Evolutionary conservation across 164 flowering plant genomes (phyloP), one percentile per base, ranked within the genome.

Genomic region (Vitis amurensis): DNA sequence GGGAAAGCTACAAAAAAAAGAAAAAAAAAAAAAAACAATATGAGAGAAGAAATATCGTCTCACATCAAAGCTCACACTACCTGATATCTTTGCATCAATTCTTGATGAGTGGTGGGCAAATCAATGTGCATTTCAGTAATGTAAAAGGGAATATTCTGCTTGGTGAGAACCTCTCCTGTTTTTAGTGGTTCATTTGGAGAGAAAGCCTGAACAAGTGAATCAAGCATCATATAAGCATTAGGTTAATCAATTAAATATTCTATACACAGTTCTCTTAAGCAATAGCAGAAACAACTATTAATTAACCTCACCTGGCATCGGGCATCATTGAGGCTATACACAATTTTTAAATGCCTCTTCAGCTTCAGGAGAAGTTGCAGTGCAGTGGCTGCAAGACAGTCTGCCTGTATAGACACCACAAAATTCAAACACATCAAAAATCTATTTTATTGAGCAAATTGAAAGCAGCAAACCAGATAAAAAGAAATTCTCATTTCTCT

Each of bases 321-420:
- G 2, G 86, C 85, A 84, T 95, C 97, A 85, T 88, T 82, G 64
- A 95, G 76, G 77, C 82, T 77, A 71, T 88, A 91, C 58, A 89
- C 80, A 75, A 90, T 85, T 72, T 95, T 95, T 19, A 95, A 79
- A 80, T 95, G 89, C 78, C 98, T 84, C 85, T 95, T 95, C 23
- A 95, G 83, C 81, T 81, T 93, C 74, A 95, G 59, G 62, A 95
- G 92, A 71, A 95, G 92, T 74, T 89, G 98, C 82, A 95, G 64
- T 53, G 98, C 95, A 50, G 79, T 82, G 64, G 99, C 97, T 44
- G 88, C 79, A 11, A 88, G 83, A 74, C 90, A 89, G 64, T 80
- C 88, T n/a, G 68, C 89, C 99, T 95, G 92, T 14, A 75, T n/a
- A 66, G 63, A 47, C 67, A 76, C 44, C 63, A 67, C 17, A 74